Percentiles rank a stretch among this genome's conserved stretches.
Evolutionary conservation across 2,329 filamentous ascomycete genomes (phyloP).

Genomic region (Huntiella abstrusa): DNA sequence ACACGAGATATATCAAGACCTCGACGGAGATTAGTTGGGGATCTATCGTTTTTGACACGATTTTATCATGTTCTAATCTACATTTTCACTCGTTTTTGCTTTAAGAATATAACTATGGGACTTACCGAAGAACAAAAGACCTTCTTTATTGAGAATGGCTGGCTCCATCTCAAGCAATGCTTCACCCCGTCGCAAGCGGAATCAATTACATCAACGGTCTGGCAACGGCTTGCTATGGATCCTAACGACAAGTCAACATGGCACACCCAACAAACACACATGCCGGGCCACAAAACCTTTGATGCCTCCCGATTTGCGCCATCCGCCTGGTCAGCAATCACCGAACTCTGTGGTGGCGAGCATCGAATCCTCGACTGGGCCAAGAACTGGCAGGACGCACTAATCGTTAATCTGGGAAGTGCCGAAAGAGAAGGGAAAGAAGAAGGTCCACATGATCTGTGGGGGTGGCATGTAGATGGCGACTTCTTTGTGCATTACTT

Average conservation of each 20-base stretch:
- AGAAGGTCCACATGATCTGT: slow-evolving; percentile 31
- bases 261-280: slow-evolving; percentile 41
- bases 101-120: background rate
- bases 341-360: slow-evolving; percentile 45
- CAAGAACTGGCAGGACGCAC: slow-evolving; percentile 43
- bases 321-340: slow-evolving; percentile 46
- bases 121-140: slow-evolving; percentile 23
- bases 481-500: slow-evolving; percentile 58
- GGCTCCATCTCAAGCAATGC: slow-evolving; percentile 18
- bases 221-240: slow-evolving; percentile 47
- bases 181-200: slow-evolving; percentile 23
- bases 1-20: too few relatives aligned
- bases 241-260: slow-evolving; percentile 46
- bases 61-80: too few relatives aligned
- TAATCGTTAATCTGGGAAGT: slow-evolving; percentile 52
- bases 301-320: slow-evolving; percentile 38
- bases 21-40: too few relatives aligned
- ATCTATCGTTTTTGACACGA: too few relatives aligned
- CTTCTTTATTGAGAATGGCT: slow-evolving; percentile 23
- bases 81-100: too few relatives aligned
- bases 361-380: slow-evolving; percentile 29
- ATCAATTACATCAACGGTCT: slow-evolving; percentile 26
- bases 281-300: slow-evolving; percentile 41
- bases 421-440: slow-evolving; percentile 30
- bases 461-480: slow-evolving; percentile 50